Percentiles rank a stretch among this genome's conserved stretches.
These are phyloP conservation scores for Sporobolomyces pararoseus DNA, from an alignment of 768 basidiomycete species.

Conservation along the genomic window DNA sequence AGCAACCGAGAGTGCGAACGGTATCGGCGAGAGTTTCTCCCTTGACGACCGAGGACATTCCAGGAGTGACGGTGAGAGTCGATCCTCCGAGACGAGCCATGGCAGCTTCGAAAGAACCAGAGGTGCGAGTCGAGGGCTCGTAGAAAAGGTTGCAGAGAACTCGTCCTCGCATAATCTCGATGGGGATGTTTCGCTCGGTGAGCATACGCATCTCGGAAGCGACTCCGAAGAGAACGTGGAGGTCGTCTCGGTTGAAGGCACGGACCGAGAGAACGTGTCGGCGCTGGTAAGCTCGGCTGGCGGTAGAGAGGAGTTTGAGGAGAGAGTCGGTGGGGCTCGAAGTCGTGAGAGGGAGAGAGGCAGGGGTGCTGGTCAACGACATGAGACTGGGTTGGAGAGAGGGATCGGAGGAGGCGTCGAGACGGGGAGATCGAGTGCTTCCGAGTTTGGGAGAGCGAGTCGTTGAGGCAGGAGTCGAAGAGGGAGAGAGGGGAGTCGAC, in stretches of 20 bases:
- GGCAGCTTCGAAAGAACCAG: constrained; percentile 91
- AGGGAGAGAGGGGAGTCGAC: constrained; percentile 32
- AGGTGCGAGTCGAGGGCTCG: constrained; percentile 93
- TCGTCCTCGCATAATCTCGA: constrained; percentile 85
- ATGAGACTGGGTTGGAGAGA: constrained; percentile 42
- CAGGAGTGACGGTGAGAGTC: constrained; percentile 77
- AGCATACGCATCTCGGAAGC: constrained; percentile 96
- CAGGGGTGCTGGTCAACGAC: constrained; percentile 37
- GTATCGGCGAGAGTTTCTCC: constrained; percentile 93
- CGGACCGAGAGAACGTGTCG: constrained; percentile 91
- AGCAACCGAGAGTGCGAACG: constrained; percentile 87
- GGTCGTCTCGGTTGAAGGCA: constrained; percentile 80
- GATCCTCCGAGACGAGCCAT: constrained; percentile 98
- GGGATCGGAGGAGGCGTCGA: constrained; percentile 32
- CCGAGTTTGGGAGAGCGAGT: constrained; percentile 45
- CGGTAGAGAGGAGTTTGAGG: constrained; percentile 22
- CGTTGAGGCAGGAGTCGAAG: constrained; percentile 46
- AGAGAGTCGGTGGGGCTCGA: constrained; percentile 23
- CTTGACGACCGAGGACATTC: constrained; percentile 82
- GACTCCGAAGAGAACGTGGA: constrained; percentile 87
- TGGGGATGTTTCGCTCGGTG: constrained; percentile 80
- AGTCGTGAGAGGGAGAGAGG: not conserved
- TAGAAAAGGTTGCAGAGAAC: constrained; percentile 91
- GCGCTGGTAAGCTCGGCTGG: constrained; percentile 78
- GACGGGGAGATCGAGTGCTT: constrained; percentile 34